These are phyloP conservation scores for Boletus holoroseus DNA, from an alignment of 1,284 basidiomycete species.

Conservation along the genomic window DNA sequence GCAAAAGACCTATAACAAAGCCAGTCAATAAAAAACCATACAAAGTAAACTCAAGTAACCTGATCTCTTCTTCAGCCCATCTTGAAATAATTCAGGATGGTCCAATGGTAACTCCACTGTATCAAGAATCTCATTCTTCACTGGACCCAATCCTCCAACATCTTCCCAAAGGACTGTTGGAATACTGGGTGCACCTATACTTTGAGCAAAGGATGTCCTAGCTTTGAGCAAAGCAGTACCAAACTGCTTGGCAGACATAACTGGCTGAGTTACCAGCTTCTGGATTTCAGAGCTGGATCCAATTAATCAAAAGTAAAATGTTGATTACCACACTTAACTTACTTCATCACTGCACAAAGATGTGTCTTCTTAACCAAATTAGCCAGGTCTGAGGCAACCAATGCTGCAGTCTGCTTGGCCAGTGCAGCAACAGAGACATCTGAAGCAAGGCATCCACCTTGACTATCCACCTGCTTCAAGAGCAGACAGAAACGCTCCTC, in stretches of 20 bases:
- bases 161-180: conserved; percentile 98
- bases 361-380: conserved; percentile 66
- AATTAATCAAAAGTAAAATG: not conserved
- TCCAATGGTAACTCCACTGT: conserved; percentile 96
- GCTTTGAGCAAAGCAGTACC: conserved; percentile 72
- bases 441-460: conserved; percentile 45
- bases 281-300: conserved; percentile 5
- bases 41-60: conserved; percentile 41
- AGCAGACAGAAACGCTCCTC: conserved; percentile 51
- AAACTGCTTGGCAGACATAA: conserved; percentile 55
- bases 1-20: conserved; percentile 60
- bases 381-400: conserved; percentile 80
- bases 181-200: conserved; percentile 94
- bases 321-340: conserved; percentile 1
- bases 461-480: conserved; percentile 13
- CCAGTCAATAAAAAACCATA: not conserved
- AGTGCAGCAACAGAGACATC: conserved; percentile 75
- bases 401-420: conserved; percentile 87
- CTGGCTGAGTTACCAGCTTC: conserved; percentile 1
- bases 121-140: conserved; percentile 93
- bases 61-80: conserved; percentile 93
- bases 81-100: conserved; percentile 88
- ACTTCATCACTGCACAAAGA: conserved; percentile 55
- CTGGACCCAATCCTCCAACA: conserved; percentile 84
- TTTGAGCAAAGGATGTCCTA: conserved; percentile 80